Base-by-base conservation (phyloP, 2,329 filamentous ascomycete genomes). In the Pseudogymnoascus sp. region DNA sequence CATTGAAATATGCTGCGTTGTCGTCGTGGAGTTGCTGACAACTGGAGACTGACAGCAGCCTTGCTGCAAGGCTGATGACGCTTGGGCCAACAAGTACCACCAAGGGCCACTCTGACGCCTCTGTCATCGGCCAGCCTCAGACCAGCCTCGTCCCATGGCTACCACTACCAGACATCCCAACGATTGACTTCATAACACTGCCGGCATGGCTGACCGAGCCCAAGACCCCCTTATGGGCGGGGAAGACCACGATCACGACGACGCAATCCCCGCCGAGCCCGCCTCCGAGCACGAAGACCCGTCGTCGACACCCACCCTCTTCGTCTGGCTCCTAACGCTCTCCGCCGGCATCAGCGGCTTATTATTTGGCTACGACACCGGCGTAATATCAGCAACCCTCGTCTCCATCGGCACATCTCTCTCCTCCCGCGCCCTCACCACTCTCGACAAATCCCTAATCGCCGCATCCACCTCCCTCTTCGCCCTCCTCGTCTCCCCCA, bases 381-480 rank as follows among this genome's bases (percentile, higher is more conserved):
- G 87, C 59, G 87, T 89, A 15, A 88, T 89, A 63, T 88, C 86
- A 33, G 84, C 86, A 2, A 88, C 85, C 0, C 78, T 89, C 37
- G 83, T 89, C 53, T 87, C 85, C 1, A 82, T 89, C 67, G 82
- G 81, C 60, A 78, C 76, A 1, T 83, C 84, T 7, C 82, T 89
- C 33, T 85, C 83, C 29, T 72, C 76, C 63, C 82, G 81, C 56
- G 73, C 78, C 7, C 78, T 89, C 26, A 85, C 81, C 1, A 83
- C 85, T 0, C 75, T 87, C 69, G 86, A 89, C 74, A 90, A 87
- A 73, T 89, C 87, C 6, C 77, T 90, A 67, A 87, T 89, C 69
- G 90, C 88, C 2, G 87, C 85, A n/a, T 83, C 82, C 21, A 89
- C 88, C 4, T 83, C 86, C 4, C 80, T 90, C 59, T 82, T 87